A percentile compares a stretch with the other conserved stretches of the same genome.
These are phyloP conservation scores for Entophlyctis luteolus DNA, from an alignment of 192 early-diverging fungal genomes.

Conservation along the genomic window DNA sequence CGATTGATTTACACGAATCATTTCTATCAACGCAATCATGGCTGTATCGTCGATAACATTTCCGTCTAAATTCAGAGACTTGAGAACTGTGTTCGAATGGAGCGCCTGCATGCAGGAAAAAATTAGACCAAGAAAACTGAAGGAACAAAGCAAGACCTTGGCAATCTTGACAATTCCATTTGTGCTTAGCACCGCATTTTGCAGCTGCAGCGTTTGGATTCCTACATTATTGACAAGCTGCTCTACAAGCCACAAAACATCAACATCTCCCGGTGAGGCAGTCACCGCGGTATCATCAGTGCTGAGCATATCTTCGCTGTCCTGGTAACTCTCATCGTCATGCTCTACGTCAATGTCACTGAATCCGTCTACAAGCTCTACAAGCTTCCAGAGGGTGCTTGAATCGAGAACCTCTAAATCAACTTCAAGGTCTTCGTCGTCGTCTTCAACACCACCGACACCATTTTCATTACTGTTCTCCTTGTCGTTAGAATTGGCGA, in stretches of 20 bases:
- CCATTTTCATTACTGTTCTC: too few relatives aligned
- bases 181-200: background rate
- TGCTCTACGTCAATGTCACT: background rate
- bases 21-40: background rate
- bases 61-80: background rate
- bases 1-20: background rate
- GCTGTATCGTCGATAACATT: background rate
- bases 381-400: conserved; percentile 74
- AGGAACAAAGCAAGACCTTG: too few relatives aligned
- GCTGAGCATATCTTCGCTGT: too few relatives aligned
- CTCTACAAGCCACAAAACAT: conserved; percentile 1
- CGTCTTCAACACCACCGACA: too few relatives aligned
- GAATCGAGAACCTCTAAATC: conserved; percentile 87
- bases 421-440: conserved; percentile 89
- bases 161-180: conserved; percentile 4
- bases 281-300: background rate
- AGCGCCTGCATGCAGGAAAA: too few relatives aligned
- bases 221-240: conserved; percentile 1
- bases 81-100: background rate
- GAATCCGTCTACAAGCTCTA: conserved; percentile 65
- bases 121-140: too few relatives aligned
- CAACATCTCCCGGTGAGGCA: background rate
- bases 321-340: background rate
- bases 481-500: too few relatives aligned
- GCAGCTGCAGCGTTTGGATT: background rate